Conservation (phyloP, 495 filamentous ascomycete species). For the Penicillium samsonianum region DNA sequence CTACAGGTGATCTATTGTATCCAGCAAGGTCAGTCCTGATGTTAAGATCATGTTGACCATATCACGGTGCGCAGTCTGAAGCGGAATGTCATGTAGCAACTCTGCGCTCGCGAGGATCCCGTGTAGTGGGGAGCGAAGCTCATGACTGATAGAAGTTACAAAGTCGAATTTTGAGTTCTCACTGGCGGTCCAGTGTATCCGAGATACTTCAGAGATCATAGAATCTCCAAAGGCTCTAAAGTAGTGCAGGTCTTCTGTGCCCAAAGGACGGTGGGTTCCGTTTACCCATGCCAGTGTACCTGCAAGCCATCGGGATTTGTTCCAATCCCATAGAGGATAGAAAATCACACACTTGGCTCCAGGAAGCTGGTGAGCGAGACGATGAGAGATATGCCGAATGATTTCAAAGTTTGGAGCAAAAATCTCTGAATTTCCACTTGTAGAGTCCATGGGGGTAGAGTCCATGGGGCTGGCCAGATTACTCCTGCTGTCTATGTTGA, state of each 20-base stretch:
- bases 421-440: slow-evolving; percentile 12
- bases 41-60: slow-evolving; percentile 64
- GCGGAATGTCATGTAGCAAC: slow-evolving; percentile 58
- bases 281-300: slow-evolving; percentile 59
- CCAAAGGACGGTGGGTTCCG: slow-evolving; percentile 44
- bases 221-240: slow-evolving; percentile 61
- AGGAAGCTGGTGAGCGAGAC: slow-evolving; percentile 37
- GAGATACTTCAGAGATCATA: slow-evolving; percentile 60
- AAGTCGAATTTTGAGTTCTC: slow-evolving; percentile 67
- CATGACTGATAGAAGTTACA: slow-evolving; percentile 72
- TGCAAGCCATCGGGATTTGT: slow-evolving; percentile 62
- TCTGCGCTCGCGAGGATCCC: slow-evolving; percentile 67
- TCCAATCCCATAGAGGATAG: slow-evolving; percentile 63
- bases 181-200: slow-evolving; percentile 47
- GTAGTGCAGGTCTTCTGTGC: slow-evolving; percentile 51
- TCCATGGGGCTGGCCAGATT: not conserved
- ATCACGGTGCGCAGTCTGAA: slow-evolving; percentile 54
- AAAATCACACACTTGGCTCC: slow-evolving; percentile 56
- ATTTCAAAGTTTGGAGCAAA: slow-evolving; percentile 5
- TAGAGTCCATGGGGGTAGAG: not conserved
- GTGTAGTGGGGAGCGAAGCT: slow-evolving; percentile 70
- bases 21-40: slow-evolving; percentile 39
- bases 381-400: not conserved
- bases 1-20: slow-evolving; percentile 25
- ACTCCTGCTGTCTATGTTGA: slow-evolving; percentile 19